Conservation (phyloP, 208 protist genomes). For the Leishmania arabica region DNA sequence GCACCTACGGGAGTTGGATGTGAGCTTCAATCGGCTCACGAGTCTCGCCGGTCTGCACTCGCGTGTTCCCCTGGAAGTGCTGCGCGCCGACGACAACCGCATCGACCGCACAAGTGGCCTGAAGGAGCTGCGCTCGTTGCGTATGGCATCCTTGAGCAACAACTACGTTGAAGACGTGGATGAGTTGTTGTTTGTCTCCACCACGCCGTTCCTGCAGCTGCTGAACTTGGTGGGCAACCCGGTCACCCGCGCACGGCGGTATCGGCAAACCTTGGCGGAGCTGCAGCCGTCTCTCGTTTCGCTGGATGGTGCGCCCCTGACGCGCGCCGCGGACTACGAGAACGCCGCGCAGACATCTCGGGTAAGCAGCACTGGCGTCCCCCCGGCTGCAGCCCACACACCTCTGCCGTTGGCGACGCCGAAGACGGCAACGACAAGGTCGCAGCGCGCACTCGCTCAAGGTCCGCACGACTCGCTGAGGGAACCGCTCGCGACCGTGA, state of each 20-base stretch:
- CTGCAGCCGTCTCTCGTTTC: constrained; percentile 54
- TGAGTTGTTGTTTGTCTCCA: constrained; percentile 61
- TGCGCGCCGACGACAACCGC: constrained; percentile 74
- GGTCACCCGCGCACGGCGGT: constrained; percentile 50
- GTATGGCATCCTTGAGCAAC: constrained; percentile 54
- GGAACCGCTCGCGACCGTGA: background rate
- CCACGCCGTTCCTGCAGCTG: constrained; percentile 54
- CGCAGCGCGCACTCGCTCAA: background rate
- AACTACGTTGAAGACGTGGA: constrained; percentile 80
- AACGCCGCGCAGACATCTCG: background rate
- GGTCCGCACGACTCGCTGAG: background rate
- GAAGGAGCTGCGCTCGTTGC: constrained; percentile 57
- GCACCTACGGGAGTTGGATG: constrained; percentile 74
- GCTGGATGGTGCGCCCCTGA: constrained; percentile 67
- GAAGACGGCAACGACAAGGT: background rate
- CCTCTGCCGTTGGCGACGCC: background rate
- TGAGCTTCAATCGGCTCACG: constrained; percentile 71
- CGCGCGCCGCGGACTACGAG: constrained; percentile 21
- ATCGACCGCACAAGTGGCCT: constrained; percentile 51
- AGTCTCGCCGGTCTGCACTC: constrained; percentile 53
- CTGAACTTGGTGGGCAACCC: constrained; percentile 65
- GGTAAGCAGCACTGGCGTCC: background rate
- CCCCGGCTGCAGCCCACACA: background rate
- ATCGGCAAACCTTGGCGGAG: constrained; percentile 46
- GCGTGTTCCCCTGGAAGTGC: constrained; percentile 53